These are phyloP conservation scores for Fusarium sp. DNA, from an alignment of 2,329 filamentous ascomycete species.

Conservation along the genomic window DNA sequence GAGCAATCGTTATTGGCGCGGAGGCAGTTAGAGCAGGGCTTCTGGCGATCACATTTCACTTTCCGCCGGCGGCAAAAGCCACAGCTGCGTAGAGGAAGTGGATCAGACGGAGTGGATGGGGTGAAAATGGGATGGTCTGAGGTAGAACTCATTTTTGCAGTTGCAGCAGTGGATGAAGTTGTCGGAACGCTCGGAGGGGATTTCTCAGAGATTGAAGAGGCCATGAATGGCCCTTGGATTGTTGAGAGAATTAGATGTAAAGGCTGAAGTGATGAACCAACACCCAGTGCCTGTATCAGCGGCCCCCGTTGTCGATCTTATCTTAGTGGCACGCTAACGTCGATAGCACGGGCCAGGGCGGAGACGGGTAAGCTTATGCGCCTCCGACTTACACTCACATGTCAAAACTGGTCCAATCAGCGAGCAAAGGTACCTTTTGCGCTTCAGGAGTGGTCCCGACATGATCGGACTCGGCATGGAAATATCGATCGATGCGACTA, in stretches of 20 bases:
- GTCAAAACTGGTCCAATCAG: neutral
- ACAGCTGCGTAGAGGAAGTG: neutral
- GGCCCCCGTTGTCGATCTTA: neutral
- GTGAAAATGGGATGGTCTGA: accelerated
- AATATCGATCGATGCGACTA: accelerated
- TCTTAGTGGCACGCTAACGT: neutral
- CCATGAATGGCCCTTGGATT: neutral
- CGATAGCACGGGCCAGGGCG: neutral
- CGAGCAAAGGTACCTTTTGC: neutral
- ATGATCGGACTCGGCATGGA: neutral
- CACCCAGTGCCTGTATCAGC: too few relatives aligned
- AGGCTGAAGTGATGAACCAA: too few relatives aligned
- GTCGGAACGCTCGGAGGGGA: accelerated
- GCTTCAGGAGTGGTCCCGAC: neutral
- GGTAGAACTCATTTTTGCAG: accelerated
- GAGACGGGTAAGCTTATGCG: constrained; percentile 4
- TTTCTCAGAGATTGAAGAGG: accelerated
- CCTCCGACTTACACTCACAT: neutral
- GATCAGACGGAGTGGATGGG: neutral
- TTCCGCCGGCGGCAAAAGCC: neutral
- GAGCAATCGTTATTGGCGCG: accelerated
- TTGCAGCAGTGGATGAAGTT: accelerated
- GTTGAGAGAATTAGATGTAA: too few relatives aligned
- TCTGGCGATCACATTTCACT: neutral
- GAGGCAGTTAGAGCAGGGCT: neutral